Evolutionary conservation across 768 basidiomycete genomes (phyloP), one percentile per base, ranked within the genome.

Genomic region (Krasilnikovozyma curviuscula): DNA sequence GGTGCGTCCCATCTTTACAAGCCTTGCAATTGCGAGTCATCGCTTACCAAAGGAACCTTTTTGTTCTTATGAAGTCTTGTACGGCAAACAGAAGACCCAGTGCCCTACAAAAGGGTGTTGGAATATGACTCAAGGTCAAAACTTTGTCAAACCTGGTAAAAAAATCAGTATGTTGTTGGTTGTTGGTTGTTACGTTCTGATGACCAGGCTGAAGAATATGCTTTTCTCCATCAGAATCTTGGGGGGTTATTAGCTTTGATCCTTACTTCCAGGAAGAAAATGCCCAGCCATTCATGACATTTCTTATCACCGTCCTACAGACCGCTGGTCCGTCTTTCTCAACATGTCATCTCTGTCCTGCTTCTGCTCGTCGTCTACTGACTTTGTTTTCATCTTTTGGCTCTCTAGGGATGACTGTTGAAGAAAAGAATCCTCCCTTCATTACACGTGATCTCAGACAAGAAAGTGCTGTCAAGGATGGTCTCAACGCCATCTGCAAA

Each of bases 211-310:
- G 27, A 0, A 31, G 14, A 35, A 21, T 30, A 58, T 54, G 59
- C 62, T 52, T 54, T 59, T 10, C 29, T 34, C 19, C 16, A 12
- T 7, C 25, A 16, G 10, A 34, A 5, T 24, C 19, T 45, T 63
- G 60, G 61, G 52, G 61, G 3, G 54, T 62, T 19, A 50, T 63
- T 30, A 57, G 58, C 12, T 63, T 62, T 49, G 62, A 60, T 42
- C 21, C 43, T 40, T 59, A 45, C 45, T 48, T 50, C 40, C 56
- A 56, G 12, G 12, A 34, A 6, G 55, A 53, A 23, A 55, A 57
- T 7, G 57, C 62, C 55, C 50, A 55, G 37, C 52, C 53, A 55
- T 51, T 24, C 40, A 41, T 41, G 16, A 14, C 6, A 16, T 25
- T 41, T 25, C 28, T n/a, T 5, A 19, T n/a, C 40, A 41, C 16